Conservation (phyloP, 306 rosid genomes). For the Quercus gilva region DNA sequence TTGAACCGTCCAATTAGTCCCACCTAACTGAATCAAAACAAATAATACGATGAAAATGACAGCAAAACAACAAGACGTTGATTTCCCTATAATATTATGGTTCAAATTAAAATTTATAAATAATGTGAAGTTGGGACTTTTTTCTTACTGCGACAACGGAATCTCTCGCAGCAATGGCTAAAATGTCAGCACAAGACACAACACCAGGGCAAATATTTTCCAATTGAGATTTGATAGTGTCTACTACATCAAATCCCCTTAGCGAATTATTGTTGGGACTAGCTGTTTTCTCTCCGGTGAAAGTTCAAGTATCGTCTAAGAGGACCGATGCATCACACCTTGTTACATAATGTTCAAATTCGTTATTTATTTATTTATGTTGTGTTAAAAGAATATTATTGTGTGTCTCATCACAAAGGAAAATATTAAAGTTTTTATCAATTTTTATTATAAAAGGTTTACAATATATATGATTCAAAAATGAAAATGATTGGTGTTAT, state of each 20-base stretch:
- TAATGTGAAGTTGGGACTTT: no score
- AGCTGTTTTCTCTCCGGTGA: conserved; percentile 59
- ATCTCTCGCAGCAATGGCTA: conserved; percentile 61
- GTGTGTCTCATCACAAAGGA: no score
- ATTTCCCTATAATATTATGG: background rate
- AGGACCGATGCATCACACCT: conserved; percentile 69
- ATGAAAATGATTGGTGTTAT: no score
- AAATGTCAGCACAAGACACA: conserved; percentile 69
- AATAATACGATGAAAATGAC: background rate
- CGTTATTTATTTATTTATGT: background rate
- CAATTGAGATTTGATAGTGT: conserved; percentile 47
- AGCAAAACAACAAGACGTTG: background rate
- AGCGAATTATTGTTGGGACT: conserved; percentile 44
- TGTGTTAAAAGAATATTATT: no score
- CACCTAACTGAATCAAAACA: conserved; percentile 45
- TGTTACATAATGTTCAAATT: background rate
- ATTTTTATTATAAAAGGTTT: no score
- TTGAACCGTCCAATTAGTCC: conserved; percentile 43
- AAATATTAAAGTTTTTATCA: no score
- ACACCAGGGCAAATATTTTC: conserved; percentile 48
- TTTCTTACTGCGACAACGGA: background rate
- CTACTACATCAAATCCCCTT: conserved; percentile 56
- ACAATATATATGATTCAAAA: no score
- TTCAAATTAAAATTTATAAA: no score
- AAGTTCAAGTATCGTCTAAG: conserved; percentile 58